Percentiles rank a stretch among this genome's conserved stretches.
Evolutionary conservation across 257 asterid species (phyloP).

Genomic region (Nicotiana attenuata): DNA sequence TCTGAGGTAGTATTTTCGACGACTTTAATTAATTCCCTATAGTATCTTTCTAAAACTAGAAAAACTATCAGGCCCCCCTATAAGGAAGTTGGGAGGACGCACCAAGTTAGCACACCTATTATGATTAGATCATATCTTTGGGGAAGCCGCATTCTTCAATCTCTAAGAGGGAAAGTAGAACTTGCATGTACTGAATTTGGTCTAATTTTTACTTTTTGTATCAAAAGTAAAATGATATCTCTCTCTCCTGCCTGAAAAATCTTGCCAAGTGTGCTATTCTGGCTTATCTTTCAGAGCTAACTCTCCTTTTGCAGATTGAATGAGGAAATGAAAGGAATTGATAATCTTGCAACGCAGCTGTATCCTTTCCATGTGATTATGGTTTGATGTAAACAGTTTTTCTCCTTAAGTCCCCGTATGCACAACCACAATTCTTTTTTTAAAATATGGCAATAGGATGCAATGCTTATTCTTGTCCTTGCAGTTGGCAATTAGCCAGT

Average conservation of each 20-base stretch:
- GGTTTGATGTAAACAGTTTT: not conserved
- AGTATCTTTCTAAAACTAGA: not conserved
- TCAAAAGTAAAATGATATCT: not conserved
- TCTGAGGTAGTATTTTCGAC: constrained; percentile 52
- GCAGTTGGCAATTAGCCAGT: not conserved
- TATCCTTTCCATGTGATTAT: constrained; percentile 50
- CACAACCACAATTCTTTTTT: not conserved
- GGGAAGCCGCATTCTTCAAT: not conserved
- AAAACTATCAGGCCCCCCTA: not conserved
- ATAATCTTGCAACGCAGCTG: constrained; percentile 65
- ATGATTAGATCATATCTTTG: not conserved
- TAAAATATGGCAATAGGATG: not conserved
- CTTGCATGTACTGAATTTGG: not conserved
- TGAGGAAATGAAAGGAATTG: constrained; percentile 90
- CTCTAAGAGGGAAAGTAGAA: not conserved
- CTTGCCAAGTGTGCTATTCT: not conserved
- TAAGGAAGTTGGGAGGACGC: not conserved
- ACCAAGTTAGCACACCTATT: not conserved
- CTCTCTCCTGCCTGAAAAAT: not conserved
- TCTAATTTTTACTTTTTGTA: too few relatives aligned
- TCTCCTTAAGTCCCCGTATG: not conserved
- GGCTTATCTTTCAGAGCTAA: not conserved
- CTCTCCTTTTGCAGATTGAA: constrained; percentile 57
- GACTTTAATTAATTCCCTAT: not conserved
- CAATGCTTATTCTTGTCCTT: not conserved